Base-by-base conservation (phyloP, 257 asterid genomes). In the Petunia axillaris region DNA sequence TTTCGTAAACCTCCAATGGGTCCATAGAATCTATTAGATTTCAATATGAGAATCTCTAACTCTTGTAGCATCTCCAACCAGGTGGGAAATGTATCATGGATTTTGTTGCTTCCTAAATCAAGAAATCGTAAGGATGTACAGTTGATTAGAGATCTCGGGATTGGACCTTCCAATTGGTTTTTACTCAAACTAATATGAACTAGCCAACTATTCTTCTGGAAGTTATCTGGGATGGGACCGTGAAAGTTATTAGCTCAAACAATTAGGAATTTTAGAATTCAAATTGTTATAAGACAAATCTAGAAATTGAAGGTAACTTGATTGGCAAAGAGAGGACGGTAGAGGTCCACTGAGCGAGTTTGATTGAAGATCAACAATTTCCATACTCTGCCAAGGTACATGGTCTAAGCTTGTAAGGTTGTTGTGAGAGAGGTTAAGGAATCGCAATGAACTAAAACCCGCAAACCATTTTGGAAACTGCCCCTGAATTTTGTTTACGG, bases 381-480 rank as follows among this genome's bases (percentile, higher is more conserved):
- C 5, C 6, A 81, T 58, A 5, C 7, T 37, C 25, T 6, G 5
- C 48, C 36, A 43, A 11, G 40, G 41, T 6, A 48, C 5, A 35
- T 50, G 64, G 46, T 8, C 11, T 25, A 58, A 2, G 8, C 53
- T 6, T 16, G 70, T 48, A 73, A 81, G 55, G 15, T 14, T 46
- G 40, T 81, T 81, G 53, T 81, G 75, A 52, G 80, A 48, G 8
- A 81, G 75, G 62, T 81, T 50, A 6, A 81, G 16, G n/a, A 4
- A 40, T 0, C 0, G 0, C 8, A 81, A 3, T 4, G 14, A 3
- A 60, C 55, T n/a, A 44, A 9, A 11, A 63, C 36, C 37, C 40
- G 8, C 16, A 9, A 64, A 15, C 84, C 76, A 54, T 5, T 40
- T 52, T 3, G 80, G 84, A 2, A 76, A 62, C 36, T 63, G 13